Percentiles rank a stretch among this genome's conserved stretches.
phyloP scores from a whole-genome alignment of 257 asterid genomes.

The Haberlea rhodopensis region DNA sequence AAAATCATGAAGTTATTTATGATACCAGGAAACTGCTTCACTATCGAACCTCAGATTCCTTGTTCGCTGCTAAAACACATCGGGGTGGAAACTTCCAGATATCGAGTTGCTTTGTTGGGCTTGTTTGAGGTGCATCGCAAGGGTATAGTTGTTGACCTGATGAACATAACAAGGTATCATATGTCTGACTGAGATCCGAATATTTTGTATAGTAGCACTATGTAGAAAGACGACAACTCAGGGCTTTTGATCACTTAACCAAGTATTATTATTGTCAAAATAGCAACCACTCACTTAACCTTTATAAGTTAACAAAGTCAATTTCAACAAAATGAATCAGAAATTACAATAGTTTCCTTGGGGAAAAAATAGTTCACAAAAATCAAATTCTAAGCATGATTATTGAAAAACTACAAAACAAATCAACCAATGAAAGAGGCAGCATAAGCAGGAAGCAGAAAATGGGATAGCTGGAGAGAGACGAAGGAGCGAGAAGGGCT shows the following conservation, averaged over 20 bases:
- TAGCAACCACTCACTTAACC: not conserved
- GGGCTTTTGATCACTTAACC: not conserved
- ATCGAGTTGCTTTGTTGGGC: conserved; percentile 72
- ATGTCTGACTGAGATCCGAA: not conserved
- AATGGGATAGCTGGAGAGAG: too few species aligned
- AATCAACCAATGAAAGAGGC: too few species aligned
- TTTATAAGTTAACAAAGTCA: not conserved
- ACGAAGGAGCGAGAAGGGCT: too few species aligned
- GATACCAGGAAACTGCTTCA: not conserved
- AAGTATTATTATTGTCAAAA: not conserved
- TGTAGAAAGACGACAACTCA: not conserved
- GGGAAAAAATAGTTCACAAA: too few species aligned
- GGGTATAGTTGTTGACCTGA: conserved; percentile 71
- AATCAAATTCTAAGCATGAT: not conserved
- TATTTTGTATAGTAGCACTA: too few species aligned
- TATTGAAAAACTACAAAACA: too few species aligned
- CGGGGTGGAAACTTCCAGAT: conserved; percentile 83
- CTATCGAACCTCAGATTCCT: not conserved
- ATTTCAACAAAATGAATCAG: not conserved
- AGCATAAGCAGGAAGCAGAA: too few species aligned
- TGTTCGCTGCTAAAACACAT: conserved; percentile 56
- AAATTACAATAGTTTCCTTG: not conserved
- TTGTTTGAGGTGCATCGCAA: conserved; percentile 85
- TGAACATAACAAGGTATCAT: not conserved
- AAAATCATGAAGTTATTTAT: not conserved